phyloP scores from a whole-genome alignment of 129 eudicot genomes.

The Chrysanthemum seticuspe region DNA sequence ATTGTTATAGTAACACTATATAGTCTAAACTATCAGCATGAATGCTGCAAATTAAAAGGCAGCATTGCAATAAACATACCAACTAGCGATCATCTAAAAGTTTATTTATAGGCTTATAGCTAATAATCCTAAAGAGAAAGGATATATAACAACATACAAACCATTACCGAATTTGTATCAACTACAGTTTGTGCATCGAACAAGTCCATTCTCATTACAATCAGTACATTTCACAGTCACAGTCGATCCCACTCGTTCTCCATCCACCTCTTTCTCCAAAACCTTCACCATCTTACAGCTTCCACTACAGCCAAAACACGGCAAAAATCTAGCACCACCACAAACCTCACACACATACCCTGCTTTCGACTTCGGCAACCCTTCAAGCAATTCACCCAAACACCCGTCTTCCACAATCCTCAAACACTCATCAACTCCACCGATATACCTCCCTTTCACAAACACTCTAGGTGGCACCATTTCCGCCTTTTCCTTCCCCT shows the following conservation, averaged over 20 bases:
- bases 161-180: constrained; percentile 34
- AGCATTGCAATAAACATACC: constrained; percentile 9
- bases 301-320: constrained; percentile 81
- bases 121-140: constrained; percentile 10
- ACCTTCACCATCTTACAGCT: constrained; percentile 69
- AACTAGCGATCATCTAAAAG: background rate
- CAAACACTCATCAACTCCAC: constrained; percentile 75
- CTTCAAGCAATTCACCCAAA: constrained; percentile 54
- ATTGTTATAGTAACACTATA: background rate
- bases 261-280: constrained; percentile 34
- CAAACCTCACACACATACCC: constrained; percentile 85
- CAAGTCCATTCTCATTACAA: constrained; percentile 95
- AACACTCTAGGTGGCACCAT: constrained; percentile 69
- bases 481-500: constrained; percentile 40
- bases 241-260: constrained; percentile 18
- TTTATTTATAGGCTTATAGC: constrained; percentile 24
- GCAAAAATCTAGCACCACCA: constrained; percentile 77
- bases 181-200: constrained; percentile 77
- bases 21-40: background rate
- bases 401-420: constrained; percentile 64
- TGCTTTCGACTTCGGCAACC: constrained; percentile 53
- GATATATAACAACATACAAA: background rate
- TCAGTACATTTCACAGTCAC: constrained; percentile 60
- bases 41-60: constrained; percentile 16
- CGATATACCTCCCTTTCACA: constrained; percentile 78